phyloP scores from a whole-genome alignment of 2,329 filamentous ascomycete genomes.

The Calonectria leucothoes region DNA sequence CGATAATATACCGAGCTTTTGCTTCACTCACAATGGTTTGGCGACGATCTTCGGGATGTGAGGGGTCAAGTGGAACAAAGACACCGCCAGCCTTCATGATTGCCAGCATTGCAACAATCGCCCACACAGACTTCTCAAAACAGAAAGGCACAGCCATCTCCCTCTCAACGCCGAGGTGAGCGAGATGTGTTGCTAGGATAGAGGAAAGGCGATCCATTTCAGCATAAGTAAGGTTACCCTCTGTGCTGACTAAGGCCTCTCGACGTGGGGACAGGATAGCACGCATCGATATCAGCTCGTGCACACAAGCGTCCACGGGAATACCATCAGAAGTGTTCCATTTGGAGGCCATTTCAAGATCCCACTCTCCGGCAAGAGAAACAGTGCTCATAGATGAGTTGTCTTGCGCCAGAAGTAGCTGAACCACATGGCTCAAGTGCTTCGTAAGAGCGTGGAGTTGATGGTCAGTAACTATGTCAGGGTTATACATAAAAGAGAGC shows the following conservation, averaged over 20 bases:
- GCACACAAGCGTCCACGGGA: slow-evolving; percentile 22
- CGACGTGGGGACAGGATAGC: slow-evolving; percentile 20
- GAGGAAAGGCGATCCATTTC: slow-evolving; percentile 19
- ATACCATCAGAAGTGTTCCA: slow-evolving; percentile 1
- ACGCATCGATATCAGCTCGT: slow-evolving; percentile 31
- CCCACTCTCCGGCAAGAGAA: background rate
- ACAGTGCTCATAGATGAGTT: background rate
- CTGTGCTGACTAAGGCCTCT: slow-evolving; percentile 33
- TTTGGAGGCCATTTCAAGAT: background rate
- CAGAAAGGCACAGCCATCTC: slow-evolving; percentile 15
- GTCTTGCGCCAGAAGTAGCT: background rate
- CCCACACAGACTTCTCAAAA: slow-evolving; percentile 28
- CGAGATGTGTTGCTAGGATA: slow-evolving; percentile 5
- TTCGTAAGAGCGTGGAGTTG: background rate
- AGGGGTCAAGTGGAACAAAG: slow-evolving; percentile 49
- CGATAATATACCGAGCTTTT: background rate
- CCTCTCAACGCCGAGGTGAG: background rate
- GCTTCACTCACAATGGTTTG: background rate
- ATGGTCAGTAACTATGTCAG: background rate
- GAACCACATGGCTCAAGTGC: background rate
- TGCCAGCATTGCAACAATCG: slow-evolving; percentile 43
- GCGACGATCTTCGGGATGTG: slow-evolving; percentile 44
- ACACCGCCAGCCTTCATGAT: slow-evolving; percentile 48
- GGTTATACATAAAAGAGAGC: slow-evolving; percentile 3
- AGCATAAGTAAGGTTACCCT: slow-evolving; percentile 38